Base-by-base conservation (phyloP, 2,329 filamentous ascomycete species). In the Aspergillus tamarii region DNA sequence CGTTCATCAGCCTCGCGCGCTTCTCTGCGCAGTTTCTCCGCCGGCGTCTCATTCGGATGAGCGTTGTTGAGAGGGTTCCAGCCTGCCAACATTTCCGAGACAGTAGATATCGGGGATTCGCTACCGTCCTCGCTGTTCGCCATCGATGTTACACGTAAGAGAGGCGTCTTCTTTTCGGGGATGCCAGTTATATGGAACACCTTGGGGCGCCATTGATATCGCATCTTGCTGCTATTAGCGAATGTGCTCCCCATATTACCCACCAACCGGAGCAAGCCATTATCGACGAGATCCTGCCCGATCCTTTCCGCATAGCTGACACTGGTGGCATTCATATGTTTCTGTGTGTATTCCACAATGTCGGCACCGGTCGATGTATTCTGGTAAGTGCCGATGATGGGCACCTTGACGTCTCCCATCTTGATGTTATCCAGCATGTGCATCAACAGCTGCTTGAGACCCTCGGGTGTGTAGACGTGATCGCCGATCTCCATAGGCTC, bases 201-300 rank as follows among this genome's bases (percentile, higher is more conserved):
- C 81, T 93, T 96, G 9, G 94, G 88, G 60, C 93, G 90, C 95
- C 95, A 99, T 78, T 99, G 95, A 78, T 99, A 99, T 76, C 92
- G 94, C 88, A 98, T 91, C 80, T 91, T 93, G 68, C 94, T 97
- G 84, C 94, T 98, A 81, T 99, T 99, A 71, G 94, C 94, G 76
- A 99, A 99, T 1, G 91, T 92, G 80, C 88, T 98, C 65, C 95
- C 95, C 60, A 99, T 94, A 72, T 95, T 97, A 68, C 95, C 95
- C 66, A 99, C 88, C 59, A 99, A 84, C 58, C 95, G 89, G 73
- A 99, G 83, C 75, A 97, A 94, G 43, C 95, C 94, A 74, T 91
- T 88, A 32, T 87, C 83, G 59, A 97, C 89, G 69, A 99, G 84
- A 76, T 99, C 95, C 80, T 99, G 95, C 12, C 95, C 95, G 69